Evolutionary conservation across 352 stramenopile species (phyloP).

Genomic region (Globisporangium sylvaticum): DNA sequence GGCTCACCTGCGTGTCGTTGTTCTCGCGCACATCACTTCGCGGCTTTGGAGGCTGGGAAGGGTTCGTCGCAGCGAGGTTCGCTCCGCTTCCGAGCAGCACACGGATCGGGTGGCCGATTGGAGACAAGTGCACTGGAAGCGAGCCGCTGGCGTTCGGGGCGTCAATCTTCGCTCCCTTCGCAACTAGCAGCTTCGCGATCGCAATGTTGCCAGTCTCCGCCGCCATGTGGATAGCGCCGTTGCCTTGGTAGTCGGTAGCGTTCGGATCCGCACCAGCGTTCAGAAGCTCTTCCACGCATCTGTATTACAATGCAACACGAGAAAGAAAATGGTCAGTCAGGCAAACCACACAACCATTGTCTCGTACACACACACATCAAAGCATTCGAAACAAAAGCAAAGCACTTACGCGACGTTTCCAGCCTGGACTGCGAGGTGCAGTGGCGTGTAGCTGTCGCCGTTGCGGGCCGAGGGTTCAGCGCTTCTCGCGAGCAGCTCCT

Average conservation of each 20-base stretch:
- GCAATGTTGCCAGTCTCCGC: conserved; percentile 78
- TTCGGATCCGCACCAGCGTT: conserved; percentile 71
- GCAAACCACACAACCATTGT: neutral
- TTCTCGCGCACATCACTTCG: conserved; percentile 44
- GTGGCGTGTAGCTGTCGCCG: conserved; percentile 75
- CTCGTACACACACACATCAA: neutral
- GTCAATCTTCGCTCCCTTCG: conserved; percentile 66
- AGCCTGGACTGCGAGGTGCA: conserved; percentile 71
- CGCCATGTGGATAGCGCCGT: conserved; percentile 79
- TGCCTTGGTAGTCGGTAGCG: conserved; percentile 77
- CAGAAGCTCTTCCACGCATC: conserved; percentile 72
- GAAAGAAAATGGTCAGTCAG: neutral
- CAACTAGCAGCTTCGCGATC: conserved; percentile 72
- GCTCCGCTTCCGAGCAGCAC: conserved; percentile 72
- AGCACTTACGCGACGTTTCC: conserved; percentile 63
- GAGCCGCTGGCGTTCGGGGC: conserved; percentile 74
- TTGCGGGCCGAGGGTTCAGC: conserved; percentile 64
- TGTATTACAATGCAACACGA: conserved; percentile 12
- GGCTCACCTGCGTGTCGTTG: conserved; percentile 71
- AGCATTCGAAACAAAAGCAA: no score
- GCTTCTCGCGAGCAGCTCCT: conserved; percentile 64
- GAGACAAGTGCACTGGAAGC: conserved; percentile 80
- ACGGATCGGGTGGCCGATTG: conserved; percentile 82
- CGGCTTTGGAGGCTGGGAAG: conserved; percentile 56
- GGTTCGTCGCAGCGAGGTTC: conserved; percentile 66